Evolutionary conservation across 169 alveolate species (phyloP), one percentile per base, ranked within the genome.

Genomic region (Pseudocohnilembus persalinus): DNA sequence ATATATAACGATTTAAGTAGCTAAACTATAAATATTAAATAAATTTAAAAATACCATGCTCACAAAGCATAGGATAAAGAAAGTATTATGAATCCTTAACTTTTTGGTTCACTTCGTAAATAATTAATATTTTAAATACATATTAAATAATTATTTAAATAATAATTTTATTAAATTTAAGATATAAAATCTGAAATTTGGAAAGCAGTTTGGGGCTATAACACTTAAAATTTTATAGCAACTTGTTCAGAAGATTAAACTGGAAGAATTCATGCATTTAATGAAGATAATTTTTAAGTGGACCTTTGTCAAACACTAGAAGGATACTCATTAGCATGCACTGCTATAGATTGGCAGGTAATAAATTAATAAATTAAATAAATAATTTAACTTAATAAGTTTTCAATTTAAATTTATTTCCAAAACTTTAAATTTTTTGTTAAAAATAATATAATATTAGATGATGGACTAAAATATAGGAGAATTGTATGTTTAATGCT

Each of bases 161-260:
- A 16, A 26, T 1, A 74, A n/a, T n/a, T n/a, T n/a, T 31, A 4
- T 30, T 72, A 20, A 27, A 73, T 16, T 82, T 49, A 11, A 65
- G 79, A 83, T 6, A 76, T 81, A 68, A 77, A 83, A 76, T 83
- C 96, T n/a, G 96, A 92, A 68, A 84, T 92, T 28, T 92, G 96
- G 96, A 83, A 91, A 0, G 30, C 83, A 1, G 73, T 35, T n/a
- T 85, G 83, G 82, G 74, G 82, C 31, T 83, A 83, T 27, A 83
- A 82, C 0, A n/a, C 31, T n/a, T 75, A 81, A 15, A 26, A 28
- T 31, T 31, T 78, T 26, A 65, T 89, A 1, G 96, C 89, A 0
- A 92, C 96, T 25, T 88, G 90, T 65, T 78, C 90, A 27, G 96
- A 92, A 82, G 96, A 92, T 74, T 84, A 92, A 73, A 76, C 87